Percentiles rank a stretch among this genome's conserved stretches.
Conservation (phyloP, 2,329 filamentous ascomycete genomes). For the Paecilomyces formosus region DNA sequence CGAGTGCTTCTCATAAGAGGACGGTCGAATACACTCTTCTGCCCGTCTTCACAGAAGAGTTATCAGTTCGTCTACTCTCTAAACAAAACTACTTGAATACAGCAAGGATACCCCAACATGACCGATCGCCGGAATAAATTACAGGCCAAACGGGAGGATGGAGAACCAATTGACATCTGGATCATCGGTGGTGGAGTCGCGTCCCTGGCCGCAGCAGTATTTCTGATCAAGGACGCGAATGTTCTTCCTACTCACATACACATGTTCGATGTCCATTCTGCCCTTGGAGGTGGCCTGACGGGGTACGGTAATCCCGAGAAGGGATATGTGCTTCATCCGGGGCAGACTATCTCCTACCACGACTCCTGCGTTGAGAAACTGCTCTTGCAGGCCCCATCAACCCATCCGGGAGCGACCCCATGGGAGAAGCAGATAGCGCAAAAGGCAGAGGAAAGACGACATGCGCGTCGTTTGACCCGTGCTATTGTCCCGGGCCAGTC, state of each 20-base stretch:
- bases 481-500: neutral
- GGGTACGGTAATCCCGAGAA: constrained; percentile 18
- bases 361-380: constrained; percentile 28
- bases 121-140: neutral
- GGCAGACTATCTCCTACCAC: constrained; percentile 26
- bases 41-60: neutral
- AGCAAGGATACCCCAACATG: neutral
- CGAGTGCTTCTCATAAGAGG: neutral
- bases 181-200: constrained; percentile 31
- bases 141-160: constrained; percentile 24
- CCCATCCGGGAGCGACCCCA: neutral
- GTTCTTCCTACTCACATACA: constrained; percentile 26
- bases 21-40: neutral
- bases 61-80: neutral
- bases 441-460: neutral
- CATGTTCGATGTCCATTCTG: constrained; percentile 23
- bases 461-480: neutral
- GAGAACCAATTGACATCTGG: constrained; percentile 10
- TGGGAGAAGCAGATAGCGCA: neutral
- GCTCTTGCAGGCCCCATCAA: constrained; percentile 20
- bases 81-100: neutral
- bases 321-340: constrained; percentile 27
- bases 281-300: constrained; percentile 26
- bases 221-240: constrained; percentile 28
- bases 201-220: constrained; percentile 27